phyloP scores from a whole-genome alignment of 805 yeast genomes.

The Wickerhamomyces kurtzmanii region DNA sequence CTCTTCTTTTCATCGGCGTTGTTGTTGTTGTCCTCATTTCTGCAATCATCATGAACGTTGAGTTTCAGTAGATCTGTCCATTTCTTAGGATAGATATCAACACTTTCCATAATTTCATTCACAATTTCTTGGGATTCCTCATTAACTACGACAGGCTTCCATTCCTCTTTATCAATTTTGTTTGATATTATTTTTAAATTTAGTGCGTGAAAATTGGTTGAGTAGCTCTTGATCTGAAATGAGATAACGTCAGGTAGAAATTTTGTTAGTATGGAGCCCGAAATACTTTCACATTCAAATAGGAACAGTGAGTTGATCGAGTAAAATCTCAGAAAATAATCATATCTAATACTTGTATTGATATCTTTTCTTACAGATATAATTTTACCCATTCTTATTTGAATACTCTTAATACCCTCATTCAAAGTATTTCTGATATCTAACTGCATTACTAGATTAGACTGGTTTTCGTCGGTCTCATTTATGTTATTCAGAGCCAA shows the following conservation, averaged over 20 bases:
- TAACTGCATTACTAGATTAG: conserved; percentile 38
- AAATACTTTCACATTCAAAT: conserved; percentile 73
- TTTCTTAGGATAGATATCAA: conserved; percentile 30
- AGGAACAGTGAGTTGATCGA: conserved; percentile 60
- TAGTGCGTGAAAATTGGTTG: conserved; percentile 42
- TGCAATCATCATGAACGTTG: conserved; percentile 4
- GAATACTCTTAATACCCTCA: conserved; percentile 61
- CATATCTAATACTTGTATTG: conserved; percentile 43
- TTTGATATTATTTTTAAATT: conserved; percentile 34
- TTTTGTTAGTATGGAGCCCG: conserved; percentile 51
- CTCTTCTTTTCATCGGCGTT: conserved; percentile 4
- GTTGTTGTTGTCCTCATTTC: conserved; percentile 4
- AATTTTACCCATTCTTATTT: conserved; percentile 68
- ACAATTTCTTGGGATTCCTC: conserved; percentile 35
- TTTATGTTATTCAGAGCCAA: conserved; percentile 38
- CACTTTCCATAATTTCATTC: conserved; percentile 39
- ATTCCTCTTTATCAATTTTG: conserved; percentile 56
- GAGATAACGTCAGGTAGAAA: conserved; percentile 60
- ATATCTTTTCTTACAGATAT: conserved; percentile 70
- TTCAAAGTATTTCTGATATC: conserved; percentile 61
- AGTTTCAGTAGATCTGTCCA: conserved; percentile 35
- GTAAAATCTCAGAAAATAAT: conserved; percentile 60
- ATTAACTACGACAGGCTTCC: conserved; percentile 67
- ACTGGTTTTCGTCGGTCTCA: conserved; percentile 22
- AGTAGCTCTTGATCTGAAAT: conserved; percentile 55